Evolutionary conservation across 495 filamentous ascomycete species (phyloP), one percentile per base, ranked within the genome.

Genomic region (Aspergillus hancockii): DNA sequence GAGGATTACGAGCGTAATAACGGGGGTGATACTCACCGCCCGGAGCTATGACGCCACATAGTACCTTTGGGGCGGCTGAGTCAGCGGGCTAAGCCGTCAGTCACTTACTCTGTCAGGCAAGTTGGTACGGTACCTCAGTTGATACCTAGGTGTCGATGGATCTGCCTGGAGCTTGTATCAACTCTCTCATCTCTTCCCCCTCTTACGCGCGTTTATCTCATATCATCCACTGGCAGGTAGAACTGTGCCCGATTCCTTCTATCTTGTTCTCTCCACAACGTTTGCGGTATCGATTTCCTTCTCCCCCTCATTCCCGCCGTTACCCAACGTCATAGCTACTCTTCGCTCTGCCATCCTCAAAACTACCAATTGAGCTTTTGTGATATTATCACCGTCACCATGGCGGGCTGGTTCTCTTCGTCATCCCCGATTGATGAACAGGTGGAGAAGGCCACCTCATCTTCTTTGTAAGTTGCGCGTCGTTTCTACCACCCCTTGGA

Each of bases 391-490:
- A 51, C 62, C 55, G 34, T 69, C 63, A 89, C 80, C 79, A 96
- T 97, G 90, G 83, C 89, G 61, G 85, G 92, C 67, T 97, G 94
- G 90, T 97, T 94, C 79, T 90, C 88, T 43, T 91, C 89, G 52
- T 88, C 88, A 69, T 90, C 85, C 49, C 90, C 91, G 69, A 84
- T 98, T 71, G 95, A 98, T 72, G 91, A 95, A 72, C 94, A 98
- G 79, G 89, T 98, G 64, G 94, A 97, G 70, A 89, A 88, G 73
- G 94, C 94, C 45, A 98, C 94, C 16, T 86, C 88, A 34, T 96
- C 92, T 61, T 96, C 92, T 67, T 83, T 98, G 90, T 96, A 87
- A 46, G 73, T 71, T 46, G 31, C 21, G 43, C 28, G 2, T 46
- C 30, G 43, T 49, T 47, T 45, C 23, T 22, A 14, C 25, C 46